Evolutionary conservation across 1,139 yeast species (phyloP).

Genomic region (Pichia sp.): DNA sequence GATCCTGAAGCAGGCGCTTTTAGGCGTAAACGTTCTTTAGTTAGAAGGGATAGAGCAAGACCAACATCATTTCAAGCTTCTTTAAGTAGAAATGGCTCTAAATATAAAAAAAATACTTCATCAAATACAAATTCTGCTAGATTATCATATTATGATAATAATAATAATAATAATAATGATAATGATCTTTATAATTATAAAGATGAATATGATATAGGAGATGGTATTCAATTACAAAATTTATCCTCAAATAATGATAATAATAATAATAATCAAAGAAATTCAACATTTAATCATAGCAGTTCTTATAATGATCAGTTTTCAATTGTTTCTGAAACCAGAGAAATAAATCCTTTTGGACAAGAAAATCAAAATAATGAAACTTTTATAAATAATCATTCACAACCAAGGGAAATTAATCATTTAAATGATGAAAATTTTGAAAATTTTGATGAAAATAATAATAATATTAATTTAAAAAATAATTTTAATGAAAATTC

Average conservation of each 20-base stretch:
- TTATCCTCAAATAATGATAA: constrained; percentile 1
- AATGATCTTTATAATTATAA: not conserved
- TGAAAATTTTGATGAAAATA: not conserved
- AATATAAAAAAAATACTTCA: constrained; percentile 1
- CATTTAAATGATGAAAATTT: constrained; percentile 43
- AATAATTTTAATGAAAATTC: constrained; percentile 8
- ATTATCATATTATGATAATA: constrained; percentile 3
- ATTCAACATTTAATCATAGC: not conserved
- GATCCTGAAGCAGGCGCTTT: constrained; percentile 46
- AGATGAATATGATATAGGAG: not conserved
- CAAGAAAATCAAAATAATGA: not conserved
- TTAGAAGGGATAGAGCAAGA: constrained; percentile 43
- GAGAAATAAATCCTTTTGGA: constrained; percentile 4
- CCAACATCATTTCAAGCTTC: constrained; percentile 13
- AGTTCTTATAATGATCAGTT: not conserved
- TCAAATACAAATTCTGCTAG: constrained; percentile 7
- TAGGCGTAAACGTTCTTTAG: constrained; percentile 42
- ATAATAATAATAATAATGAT: not conserved
- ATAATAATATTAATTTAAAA: not conserved
- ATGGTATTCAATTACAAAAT: constrained; percentile 13
- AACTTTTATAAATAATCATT: not conserved
- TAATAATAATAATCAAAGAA: not conserved
- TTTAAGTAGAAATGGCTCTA: constrained; percentile 4
- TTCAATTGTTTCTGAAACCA: constrained; percentile 1
- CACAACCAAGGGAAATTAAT: constrained; percentile 31